Conservation (phyloP, 768 basidiomycete genomes). For the Ramaria rubella region DNA sequence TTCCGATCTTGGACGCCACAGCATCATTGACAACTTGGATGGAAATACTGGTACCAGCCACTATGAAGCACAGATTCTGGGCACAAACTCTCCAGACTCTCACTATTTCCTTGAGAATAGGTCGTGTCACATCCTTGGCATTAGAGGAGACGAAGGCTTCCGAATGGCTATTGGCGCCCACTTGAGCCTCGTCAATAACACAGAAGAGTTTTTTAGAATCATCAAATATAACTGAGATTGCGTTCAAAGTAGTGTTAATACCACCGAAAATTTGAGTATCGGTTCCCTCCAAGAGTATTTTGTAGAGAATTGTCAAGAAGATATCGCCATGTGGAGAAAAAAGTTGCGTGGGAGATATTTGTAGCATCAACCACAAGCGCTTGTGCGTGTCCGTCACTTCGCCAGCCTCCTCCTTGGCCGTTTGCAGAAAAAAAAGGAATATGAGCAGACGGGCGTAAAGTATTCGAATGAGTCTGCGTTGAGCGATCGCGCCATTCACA, state of each 20-base stretch:
- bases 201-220: neutral
- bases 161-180: neutral
- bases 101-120: neutral
- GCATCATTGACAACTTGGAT: neutral
- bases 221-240: neutral
- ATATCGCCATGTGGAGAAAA: neutral
- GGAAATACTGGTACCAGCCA: neutral
- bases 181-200: neutral
- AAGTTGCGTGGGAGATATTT: neutral
- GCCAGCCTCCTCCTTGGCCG: neutral
- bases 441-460: neutral
- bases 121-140: neutral
- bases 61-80: neutral
- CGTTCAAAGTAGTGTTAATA: neutral
- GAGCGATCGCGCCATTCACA: neutral
- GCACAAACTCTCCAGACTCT: neutral
- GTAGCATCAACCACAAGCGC: neutral
- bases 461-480: neutral
- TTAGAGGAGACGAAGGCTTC: neutral
- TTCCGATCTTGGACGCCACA: neutral
- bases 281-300: neutral
- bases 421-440: neutral
- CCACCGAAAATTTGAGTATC: neutral
- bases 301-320: neutral
- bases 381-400: neutral